These are phyloP conservation scores for Apophysomyces variabilis DNA, from an alignment of 371 early-diverging fungal species.

Conservation along the genomic window DNA sequence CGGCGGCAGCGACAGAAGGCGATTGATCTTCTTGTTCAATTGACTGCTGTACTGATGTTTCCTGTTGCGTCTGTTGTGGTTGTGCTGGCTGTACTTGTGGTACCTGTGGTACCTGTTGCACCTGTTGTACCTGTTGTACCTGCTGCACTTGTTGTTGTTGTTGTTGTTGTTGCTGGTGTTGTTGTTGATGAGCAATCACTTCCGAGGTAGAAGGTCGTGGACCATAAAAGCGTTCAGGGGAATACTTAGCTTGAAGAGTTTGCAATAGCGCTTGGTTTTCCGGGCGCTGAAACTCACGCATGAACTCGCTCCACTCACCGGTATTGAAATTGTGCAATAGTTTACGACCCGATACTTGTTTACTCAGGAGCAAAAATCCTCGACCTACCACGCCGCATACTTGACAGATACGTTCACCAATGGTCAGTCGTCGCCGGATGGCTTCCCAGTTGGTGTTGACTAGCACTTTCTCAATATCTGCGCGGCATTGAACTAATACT, in stretches of 20 bases:
- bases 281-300: constrained; percentile 47
- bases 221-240: constrained; percentile 42
- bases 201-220: constrained; percentile 17
- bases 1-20: constrained; percentile 5
- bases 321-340: constrained; percentile 56
- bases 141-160: constrained; percentile 3
- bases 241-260: constrained; percentile 43
- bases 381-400: constrained; percentile 45
- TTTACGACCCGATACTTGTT: constrained; percentile 56
- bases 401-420: constrained; percentile 55
- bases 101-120: neutral
- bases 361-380: constrained; percentile 49
- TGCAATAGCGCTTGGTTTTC: constrained; percentile 42
- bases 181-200: neutral
- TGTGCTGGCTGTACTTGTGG: neutral
- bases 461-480: constrained; percentile 52
- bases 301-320: constrained; percentile 52
- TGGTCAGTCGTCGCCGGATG: constrained; percentile 53
- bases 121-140: neutral
- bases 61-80: neutral
- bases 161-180: neutral
- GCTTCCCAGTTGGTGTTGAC: constrained; percentile 59
- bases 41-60: neutral
- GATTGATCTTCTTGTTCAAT: neutral
- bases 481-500: constrained; percentile 44